Percentiles rank a stretch among this genome's conserved stretches.
Conservation (phyloP, 2,329 filamentous ascomycete species). For the Colletotrichum zoysiae region DNA sequence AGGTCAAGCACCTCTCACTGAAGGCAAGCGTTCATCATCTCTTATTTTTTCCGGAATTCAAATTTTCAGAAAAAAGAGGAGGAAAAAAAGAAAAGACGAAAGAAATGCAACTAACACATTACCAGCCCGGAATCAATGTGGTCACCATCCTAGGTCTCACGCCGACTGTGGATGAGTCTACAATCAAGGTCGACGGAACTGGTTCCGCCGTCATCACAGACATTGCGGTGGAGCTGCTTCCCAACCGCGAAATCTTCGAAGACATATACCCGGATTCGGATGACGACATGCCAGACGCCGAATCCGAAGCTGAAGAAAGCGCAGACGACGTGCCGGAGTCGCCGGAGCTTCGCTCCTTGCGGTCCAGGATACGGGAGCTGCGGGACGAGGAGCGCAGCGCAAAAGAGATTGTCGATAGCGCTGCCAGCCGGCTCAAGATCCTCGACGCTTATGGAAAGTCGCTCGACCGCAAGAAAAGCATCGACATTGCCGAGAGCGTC, state of each 20-base stretch:
- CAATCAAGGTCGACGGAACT: conserved; percentile 71
- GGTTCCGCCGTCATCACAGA: conserved; percentile 70
- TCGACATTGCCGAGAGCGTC: conserved; percentile 54
- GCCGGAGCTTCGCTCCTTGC: conserved; percentile 46
- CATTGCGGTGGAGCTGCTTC: conserved; percentile 70
- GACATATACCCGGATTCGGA: conserved; percentile 65
- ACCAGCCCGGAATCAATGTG: conserved; percentile 68
- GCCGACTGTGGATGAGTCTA: conserved; percentile 67
- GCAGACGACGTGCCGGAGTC: conserved; percentile 43
- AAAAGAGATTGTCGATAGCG: conserved; percentile 50
- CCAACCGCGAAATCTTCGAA: conserved; percentile 66
- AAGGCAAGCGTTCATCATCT: conserved; percentile 49
- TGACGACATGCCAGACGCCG: conserved; percentile 49
- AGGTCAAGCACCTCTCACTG: conserved; percentile 67
- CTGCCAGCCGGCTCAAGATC: conserved; percentile 55
- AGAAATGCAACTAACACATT: conserved; percentile 60
- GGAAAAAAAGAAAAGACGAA: too few relatives aligned
- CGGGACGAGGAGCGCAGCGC: conserved; percentile 48
- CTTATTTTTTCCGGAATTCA: too few relatives aligned
- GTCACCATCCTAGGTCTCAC: conserved; percentile 69
- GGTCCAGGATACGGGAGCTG: conserved; percentile 49
- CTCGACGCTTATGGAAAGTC: conserved; percentile 56
- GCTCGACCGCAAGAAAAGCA: conserved; percentile 50
- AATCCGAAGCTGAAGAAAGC: conserved; percentile 41
- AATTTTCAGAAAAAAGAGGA: too few relatives aligned